A percentile compares a stretch with the other conserved stretches of the same genome.
Conservation (phyloP, 805 yeast genomes). For the Spathaspora passalidarum region DNA sequence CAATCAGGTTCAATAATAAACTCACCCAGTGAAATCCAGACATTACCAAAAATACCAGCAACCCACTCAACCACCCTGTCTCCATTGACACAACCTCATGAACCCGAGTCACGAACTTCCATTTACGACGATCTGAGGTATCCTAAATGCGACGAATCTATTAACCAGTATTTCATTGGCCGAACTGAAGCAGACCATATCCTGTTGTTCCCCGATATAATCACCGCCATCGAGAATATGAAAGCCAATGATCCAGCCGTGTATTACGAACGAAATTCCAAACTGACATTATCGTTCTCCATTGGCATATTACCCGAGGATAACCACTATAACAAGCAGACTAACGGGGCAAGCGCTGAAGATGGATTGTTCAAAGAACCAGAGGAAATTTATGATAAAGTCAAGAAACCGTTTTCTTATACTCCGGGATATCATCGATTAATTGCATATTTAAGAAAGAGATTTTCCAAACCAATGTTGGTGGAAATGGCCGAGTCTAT, state of each 20-base stretch:
- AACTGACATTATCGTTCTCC: constrained; percentile 45
- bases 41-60: background rate
- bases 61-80: constrained; percentile 3
- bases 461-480: constrained; percentile 69
- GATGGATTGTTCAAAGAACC: constrained; percentile 50
- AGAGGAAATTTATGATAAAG: constrained; percentile 74
- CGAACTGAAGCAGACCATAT: constrained; percentile 38
- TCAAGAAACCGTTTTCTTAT: constrained; percentile 76
- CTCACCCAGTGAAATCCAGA: background rate
- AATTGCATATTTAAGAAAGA: constrained; percentile 63
- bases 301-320: constrained; percentile 44
- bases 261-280: constrained; percentile 35
- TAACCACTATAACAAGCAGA: constrained; percentile 15
- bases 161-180: constrained; percentile 70
- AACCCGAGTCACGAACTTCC: constrained; percentile 1
- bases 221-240: constrained; percentile 41
- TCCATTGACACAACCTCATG: constrained; percentile 1
- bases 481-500: constrained; percentile 82
- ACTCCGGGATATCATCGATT: constrained; percentile 88
- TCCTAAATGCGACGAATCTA: constrained; percentile 53
- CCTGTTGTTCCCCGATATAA: constrained; percentile 59
- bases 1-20: background rate
- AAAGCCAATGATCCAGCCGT: constrained; percentile 39
- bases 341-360: constrained; percentile 13
- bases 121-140: constrained; percentile 17